Evolutionary conservation across 2,329 filamentous ascomycete genomes (phyloP), one percentile per base, ranked within the genome.

Genomic region (Dothistroma pini): DNA sequence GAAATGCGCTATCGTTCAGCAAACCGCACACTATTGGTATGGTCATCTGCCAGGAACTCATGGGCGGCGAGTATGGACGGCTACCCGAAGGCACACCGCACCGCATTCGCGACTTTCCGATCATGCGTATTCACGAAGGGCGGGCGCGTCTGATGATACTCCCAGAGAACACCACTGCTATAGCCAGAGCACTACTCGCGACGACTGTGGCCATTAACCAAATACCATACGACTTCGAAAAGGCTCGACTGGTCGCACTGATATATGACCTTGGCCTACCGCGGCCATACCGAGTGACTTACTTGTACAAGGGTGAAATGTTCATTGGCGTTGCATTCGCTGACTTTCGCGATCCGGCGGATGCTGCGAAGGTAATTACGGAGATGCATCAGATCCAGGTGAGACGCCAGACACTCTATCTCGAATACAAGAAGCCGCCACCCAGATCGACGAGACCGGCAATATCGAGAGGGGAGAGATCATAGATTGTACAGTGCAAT

Each of bases 31-130:
- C 56, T 4, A 11, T 49, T 16, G 25, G 32, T 41, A 25, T 41
- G 47, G 19, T 31, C 12, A 41, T 49, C n/a, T 35, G n/a, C 25
- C 11, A 19, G 14, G 52, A 57, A 31, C 12, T 57, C 10, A 12
- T 57, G 1, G 21, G 12, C 11, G 56, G 56, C 8, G 16, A 57
- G 8, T 57, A 57, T 31, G 56, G 56, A 5, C 52, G 56, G 56
- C 25, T 52, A 4, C 44, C 56, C 16, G n/a, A 2, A n/a, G 56
- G 56, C 10, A 38, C 56, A 9, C 56, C 56, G 19, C 25, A 12
- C 48, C 44, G 25, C 48, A 8, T 50, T 12, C 48, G n/a, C 9
- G 48, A 22, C 19, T 50, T 50, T 22, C 48, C 48, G 10, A 10
- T 31, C 25, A 10, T 50, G n/a, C n/a, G n/a, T n/a, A n/a, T n/a